Evolutionary conservation across 2,329 filamentous ascomycete species (phyloP).

Genomic region (Penicillium sp.): DNA sequence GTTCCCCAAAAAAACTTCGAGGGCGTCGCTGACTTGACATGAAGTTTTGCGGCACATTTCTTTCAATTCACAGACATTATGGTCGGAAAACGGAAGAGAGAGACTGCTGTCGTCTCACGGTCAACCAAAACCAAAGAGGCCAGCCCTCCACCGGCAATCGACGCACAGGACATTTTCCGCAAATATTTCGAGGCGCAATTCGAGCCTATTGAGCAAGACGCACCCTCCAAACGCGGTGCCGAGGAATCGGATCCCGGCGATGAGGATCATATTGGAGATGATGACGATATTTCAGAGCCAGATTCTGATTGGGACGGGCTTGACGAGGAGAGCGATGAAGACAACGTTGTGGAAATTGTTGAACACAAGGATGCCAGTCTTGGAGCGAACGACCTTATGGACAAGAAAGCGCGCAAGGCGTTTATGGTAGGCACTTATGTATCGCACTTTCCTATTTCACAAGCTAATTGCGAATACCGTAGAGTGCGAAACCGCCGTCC

Average conservation of each 20-base stretch:
- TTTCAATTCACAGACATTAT: conserved; percentile 31
- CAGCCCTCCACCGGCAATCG: conserved; percentile 25
- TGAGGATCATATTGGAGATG: conserved; percentile 29
- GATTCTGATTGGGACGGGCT: conserved; percentile 66
- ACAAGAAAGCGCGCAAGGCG: conserved; percentile 71
- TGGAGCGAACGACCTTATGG: conserved; percentile 51
- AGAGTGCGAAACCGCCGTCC: conserved; percentile 53
- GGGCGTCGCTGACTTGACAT: neutral
- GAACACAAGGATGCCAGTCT: conserved; percentile 58
- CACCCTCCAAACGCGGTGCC: conserved; percentile 15
- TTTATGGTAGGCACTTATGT: conserved; percentile 65
- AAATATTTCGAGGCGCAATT: conserved; percentile 89
- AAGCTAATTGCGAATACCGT: conserved; percentile 13
- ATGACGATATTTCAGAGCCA: conserved; percentile 31
- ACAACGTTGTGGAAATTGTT: conserved; percentile 58
- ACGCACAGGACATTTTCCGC: conserved; percentile 72
- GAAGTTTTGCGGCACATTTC: neutral
- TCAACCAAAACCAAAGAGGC: conserved; percentile 24
- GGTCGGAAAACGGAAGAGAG: conserved; percentile 54
- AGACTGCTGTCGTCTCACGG: conserved; percentile 36
- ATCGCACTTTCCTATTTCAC: neutral
- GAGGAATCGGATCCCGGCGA: conserved; percentile 24
- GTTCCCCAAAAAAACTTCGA: conserved; percentile 24
- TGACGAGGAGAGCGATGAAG: conserved; percentile 53
- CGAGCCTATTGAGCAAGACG: conserved; percentile 67